phyloP scores from a whole-genome alignment of 2,329 filamentous ascomycete genomes.

The Neofusicoccum ribis region DNA sequence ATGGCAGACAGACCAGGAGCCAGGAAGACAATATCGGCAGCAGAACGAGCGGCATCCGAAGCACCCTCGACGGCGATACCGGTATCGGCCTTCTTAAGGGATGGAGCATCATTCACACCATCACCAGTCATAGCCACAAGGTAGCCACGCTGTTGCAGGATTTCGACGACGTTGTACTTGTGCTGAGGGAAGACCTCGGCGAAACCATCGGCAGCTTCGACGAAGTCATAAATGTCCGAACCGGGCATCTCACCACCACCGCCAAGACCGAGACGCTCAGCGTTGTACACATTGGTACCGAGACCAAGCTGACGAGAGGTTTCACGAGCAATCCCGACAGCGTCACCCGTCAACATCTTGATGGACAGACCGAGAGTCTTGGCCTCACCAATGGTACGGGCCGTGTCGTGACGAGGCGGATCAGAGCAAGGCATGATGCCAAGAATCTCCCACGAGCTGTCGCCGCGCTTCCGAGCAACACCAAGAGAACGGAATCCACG shows the following conservation, averaged over 20 bases:
- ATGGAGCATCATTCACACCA: constrained; percentile 91
- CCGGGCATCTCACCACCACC: constrained; percentile 91
- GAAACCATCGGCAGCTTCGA: constrained; percentile 92
- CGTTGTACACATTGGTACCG: constrained; percentile 91
- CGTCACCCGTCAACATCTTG: constrained; percentile 96
- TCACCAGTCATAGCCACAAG: constrained; percentile 96
- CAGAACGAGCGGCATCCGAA: constrained; percentile 85
- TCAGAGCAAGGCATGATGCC: constrained; percentile 95
- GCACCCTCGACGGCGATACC: constrained; percentile 93
- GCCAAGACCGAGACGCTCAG: constrained; percentile 86
- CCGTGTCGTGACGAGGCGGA: constrained; percentile 86
- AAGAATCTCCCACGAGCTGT: constrained; percentile 83
- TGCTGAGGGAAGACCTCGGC: constrained; percentile 93
- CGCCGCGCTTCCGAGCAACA: constrained; percentile 85
- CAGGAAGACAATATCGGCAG: constrained; percentile 91
- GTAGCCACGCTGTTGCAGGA: constrained; percentile 89
- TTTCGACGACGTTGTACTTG: constrained; percentile 93
- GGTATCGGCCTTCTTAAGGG: constrained; percentile 92
- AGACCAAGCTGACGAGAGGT: constrained; percentile 89
- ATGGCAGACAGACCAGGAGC: constrained; percentile 88
- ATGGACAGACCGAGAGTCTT: constrained; percentile 85
- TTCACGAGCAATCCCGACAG: constrained; percentile 89
- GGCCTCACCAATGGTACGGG: constrained; percentile 85
- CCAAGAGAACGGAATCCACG: constrained; percentile 93
- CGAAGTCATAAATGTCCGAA: constrained; percentile 92